Percentiles rank a stretch among this genome's conserved stretches.
phyloP scores from a whole-genome alignment of 805 yeast genomes.

The Lachancea sp. region DNA sequence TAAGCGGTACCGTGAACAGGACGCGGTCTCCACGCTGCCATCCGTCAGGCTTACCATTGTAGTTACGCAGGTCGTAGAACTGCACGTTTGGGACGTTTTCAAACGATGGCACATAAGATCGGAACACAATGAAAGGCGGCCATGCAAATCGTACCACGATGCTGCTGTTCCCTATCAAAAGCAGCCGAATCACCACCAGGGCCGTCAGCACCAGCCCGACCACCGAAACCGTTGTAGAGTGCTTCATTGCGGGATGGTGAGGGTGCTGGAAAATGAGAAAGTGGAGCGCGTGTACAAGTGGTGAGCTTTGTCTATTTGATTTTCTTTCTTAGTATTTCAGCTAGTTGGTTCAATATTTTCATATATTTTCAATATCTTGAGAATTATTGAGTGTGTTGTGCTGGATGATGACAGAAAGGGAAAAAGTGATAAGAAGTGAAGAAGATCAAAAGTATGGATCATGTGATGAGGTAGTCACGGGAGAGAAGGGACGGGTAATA shows the following conservation, averaged over 20 bases:
- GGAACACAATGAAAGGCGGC: constrained; percentile 12
- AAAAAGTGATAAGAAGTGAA: no score
- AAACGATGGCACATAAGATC: constrained; percentile 33
- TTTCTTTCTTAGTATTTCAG: no score
- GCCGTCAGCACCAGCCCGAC: constrained; percentile 8
- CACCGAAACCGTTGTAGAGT: constrained; percentile 8
- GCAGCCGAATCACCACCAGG: constrained; percentile 9
- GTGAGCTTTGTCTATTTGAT: no score
- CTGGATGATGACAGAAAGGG: no score
- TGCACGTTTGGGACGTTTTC: constrained; percentile 41
- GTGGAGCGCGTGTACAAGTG: no score
- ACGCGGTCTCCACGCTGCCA: constrained; percentile 77
- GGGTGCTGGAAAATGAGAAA: background rate
- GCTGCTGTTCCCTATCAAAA: constrained; percentile 1
- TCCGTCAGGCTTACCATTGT: constrained; percentile 62
- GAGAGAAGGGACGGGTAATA: no score
- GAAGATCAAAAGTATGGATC: no score
- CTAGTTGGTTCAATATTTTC: no score
- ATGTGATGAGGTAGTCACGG: no score
- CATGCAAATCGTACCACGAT: constrained; percentile 10
- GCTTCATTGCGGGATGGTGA: constrained; percentile 2
- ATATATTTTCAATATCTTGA: no score
- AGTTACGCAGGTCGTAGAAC: constrained; percentile 66
- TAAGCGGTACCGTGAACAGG: constrained; percentile 77
- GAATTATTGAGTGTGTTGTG: no score